Conservation (phyloP, 257 asterid species). For the Cruciata laevipes region DNA sequence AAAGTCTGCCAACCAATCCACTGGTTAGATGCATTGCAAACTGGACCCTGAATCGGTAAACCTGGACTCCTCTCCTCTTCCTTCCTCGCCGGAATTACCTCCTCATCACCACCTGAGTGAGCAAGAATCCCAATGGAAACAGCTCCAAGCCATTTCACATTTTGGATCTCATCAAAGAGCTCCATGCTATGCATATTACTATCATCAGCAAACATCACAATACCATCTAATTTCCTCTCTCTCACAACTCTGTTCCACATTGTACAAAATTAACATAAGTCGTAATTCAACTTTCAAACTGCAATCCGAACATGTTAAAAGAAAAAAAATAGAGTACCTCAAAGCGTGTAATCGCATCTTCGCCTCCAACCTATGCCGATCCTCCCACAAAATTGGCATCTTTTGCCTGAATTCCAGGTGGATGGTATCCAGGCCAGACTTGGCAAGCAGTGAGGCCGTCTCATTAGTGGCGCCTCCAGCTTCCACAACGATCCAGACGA, state of each 20-base stretch:
- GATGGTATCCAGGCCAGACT: slow-evolving; percentile 55
- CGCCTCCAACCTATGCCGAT: slow-evolving; percentile 71
- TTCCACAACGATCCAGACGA: slow-evolving; percentile 90
- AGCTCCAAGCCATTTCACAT: slow-evolving; percentile 84
- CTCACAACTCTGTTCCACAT: slow-evolving; percentile 52
- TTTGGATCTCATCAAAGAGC: slow-evolving; percentile 90
- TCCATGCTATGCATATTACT: slow-evolving; percentile 95
- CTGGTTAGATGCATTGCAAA: slow-evolving; percentile 77
- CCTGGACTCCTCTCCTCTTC: slow-evolving; percentile 44
- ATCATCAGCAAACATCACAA: slow-evolving; percentile 90
- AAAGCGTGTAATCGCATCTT: slow-evolving; percentile 79
- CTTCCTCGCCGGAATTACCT: slow-evolving; percentile 26
- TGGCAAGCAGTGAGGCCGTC: slow-evolving; percentile 62
- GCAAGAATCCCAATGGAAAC: slow-evolving; percentile 83
- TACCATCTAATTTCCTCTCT: slow-evolving; percentile 71
- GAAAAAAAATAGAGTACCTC: slow-evolving; percentile 39
- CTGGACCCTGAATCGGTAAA: slow-evolving; percentile 86
- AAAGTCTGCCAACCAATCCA: slow-evolving; percentile 87
- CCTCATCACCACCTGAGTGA: slow-evolving; percentile 53
- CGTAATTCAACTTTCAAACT: not conserved
- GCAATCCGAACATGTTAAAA: not conserved
- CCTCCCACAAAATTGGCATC: slow-evolving; percentile 89
- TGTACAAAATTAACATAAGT: slow-evolving; percentile 8
- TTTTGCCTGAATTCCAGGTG: slow-evolving; percentile 60
- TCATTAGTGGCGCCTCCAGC: slow-evolving; percentile 76